These are phyloP conservation scores for Penicillium cosmopolitanum DNA, from an alignment of 495 filamentous ascomycete species.

Conservation along the genomic window DNA sequence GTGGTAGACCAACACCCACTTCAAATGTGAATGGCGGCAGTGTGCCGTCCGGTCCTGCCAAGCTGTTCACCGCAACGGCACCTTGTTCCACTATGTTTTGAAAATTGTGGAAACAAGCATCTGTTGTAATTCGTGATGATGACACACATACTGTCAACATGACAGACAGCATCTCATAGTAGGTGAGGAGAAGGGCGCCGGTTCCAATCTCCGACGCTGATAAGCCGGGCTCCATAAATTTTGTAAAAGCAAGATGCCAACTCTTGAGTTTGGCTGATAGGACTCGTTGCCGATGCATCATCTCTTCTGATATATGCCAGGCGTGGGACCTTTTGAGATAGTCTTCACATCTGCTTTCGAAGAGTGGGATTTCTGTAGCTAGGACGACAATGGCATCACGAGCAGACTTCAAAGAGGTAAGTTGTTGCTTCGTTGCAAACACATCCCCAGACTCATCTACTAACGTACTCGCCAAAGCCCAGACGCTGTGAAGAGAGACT, in stretches of 20 bases:
- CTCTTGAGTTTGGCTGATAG: slow-evolving; percentile 18
- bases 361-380: slow-evolving; percentile 22
- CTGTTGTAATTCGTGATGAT: slow-evolving; percentile 21
- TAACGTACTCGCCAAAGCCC: slow-evolving; percentile 17
- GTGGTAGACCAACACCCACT: slow-evolving; percentile 36
- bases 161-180: slow-evolving; percentile 32
- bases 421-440: slow-evolving; percentile 9
- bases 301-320: slow-evolving; percentile 11
- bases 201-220: slow-evolving; percentile 20
- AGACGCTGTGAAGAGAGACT: slow-evolving; percentile 16
- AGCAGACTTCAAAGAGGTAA: slow-evolving; percentile 35
- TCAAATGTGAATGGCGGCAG: slow-evolving; percentile 45
- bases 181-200: slow-evolving; percentile 27
- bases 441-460: slow-evolving; percentile 8
- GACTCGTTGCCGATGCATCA: slow-evolving; percentile 12
- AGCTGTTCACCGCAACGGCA: slow-evolving; percentile 19
- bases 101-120: slow-evolving; percentile 33
- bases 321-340: slow-evolving; percentile 6
- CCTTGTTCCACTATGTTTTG: slow-evolving; percentile 36
- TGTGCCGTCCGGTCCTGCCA: slow-evolving; percentile 21
- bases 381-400: slow-evolving; percentile 37
- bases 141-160: slow-evolving; percentile 23
- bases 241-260: slow-evolving; percentile 32
- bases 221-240: slow-evolving; percentile 19
- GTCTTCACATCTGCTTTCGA: slow-evolving; percentile 19